Conservation (phyloP, 1,284 basidiomycete genomes). For the Taiwanofungus camphoratus region DNA sequence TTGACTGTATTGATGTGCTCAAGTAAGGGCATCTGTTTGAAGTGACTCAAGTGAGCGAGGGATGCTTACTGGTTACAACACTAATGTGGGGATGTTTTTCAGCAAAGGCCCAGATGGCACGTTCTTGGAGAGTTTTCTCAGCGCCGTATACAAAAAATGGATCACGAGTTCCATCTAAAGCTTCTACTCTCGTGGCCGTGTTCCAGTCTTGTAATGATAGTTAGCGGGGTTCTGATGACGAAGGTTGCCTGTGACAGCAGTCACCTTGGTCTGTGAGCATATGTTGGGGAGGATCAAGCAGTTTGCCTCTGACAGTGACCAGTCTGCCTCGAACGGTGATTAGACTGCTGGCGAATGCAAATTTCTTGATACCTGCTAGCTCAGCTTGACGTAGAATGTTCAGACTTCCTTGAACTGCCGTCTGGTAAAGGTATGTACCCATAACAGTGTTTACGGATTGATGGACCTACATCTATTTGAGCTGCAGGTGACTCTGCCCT, state of each 20-base stretch:
- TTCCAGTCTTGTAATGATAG: not conserved
- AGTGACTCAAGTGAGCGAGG: no score
- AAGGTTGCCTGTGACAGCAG: no score
- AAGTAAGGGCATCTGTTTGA: no score
- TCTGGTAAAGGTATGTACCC: constrained; percentile 15
- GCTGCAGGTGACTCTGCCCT: not conserved
- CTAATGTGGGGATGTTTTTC: not conserved
- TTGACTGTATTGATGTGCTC: constrained; percentile 19
- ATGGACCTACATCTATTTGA: not conserved
- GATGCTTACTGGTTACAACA: not conserved
- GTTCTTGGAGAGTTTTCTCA: not conserved
- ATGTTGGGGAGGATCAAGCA: not conserved
- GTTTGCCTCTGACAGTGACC: no score
- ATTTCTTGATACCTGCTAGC: constrained; percentile 24
- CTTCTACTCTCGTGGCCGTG: not conserved
- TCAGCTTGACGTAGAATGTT: constrained; percentile 27
- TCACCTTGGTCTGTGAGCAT: not conserved
- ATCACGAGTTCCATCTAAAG: not conserved
- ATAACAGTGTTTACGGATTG: no score
- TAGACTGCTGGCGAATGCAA: constrained; percentile 21
- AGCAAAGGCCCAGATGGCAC: not conserved
- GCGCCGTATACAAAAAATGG: not conserved
- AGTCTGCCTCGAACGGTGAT: no score
- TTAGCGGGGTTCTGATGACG: not conserved
- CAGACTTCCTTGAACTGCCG: constrained; percentile 23